Percentiles rank a stretch among this genome's conserved stretches.
Evolutionary conservation across 352 stramenopile genomes (phyloP).

Genomic region (Phytophthora citrophthora): DNA sequence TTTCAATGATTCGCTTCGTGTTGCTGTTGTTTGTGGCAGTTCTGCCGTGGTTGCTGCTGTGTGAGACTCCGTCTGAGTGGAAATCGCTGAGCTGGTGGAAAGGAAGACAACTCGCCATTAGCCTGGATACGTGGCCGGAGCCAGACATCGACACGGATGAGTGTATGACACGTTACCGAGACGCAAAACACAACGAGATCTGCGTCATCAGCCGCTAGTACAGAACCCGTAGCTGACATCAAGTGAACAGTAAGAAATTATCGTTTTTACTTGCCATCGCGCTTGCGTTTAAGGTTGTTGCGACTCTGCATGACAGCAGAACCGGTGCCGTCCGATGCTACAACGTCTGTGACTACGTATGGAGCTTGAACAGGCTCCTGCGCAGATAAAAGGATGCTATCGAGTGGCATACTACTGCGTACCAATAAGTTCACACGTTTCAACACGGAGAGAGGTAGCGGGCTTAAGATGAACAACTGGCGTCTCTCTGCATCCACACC

Average conservation of each 20-base stretch:
- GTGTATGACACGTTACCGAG: conserved; percentile 42
- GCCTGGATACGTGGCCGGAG: conserved; percentile 36
- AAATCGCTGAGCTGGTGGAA: conserved; percentile 18
- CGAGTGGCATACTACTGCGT: conserved; percentile 68
- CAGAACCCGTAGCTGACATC: background rate
- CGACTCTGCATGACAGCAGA: conserved; percentile 84
- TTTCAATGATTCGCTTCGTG: conserved; percentile 25
- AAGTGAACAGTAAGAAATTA: conserved; percentile 3
- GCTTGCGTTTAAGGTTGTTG: conserved; percentile 90
- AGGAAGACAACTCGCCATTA: conserved; percentile 5
- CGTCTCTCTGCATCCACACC: conserved; percentile 59
- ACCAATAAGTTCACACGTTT: conserved; percentile 78
- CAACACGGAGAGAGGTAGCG: conserved; percentile 57
- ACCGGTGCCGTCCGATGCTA: conserved; percentile 75
- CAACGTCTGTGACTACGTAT: conserved; percentile 75
- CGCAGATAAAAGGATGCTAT: conserved; percentile 58
- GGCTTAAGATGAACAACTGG: conserved; percentile 71
- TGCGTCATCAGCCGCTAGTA: conserved; percentile 59
- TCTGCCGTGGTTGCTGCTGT: conserved; percentile 24
- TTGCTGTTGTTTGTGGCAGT: conserved; percentile 23
- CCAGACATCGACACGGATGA: conserved; percentile 43
- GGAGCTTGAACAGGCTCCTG: conserved; percentile 50
- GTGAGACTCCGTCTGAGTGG: conserved; percentile 28
- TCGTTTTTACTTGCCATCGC: conserved; percentile 48
- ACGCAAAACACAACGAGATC: conserved; percentile 53